phyloP scores from a whole-genome alignment of 257 asterid species.

The Solanum etuberosum region DNA sequence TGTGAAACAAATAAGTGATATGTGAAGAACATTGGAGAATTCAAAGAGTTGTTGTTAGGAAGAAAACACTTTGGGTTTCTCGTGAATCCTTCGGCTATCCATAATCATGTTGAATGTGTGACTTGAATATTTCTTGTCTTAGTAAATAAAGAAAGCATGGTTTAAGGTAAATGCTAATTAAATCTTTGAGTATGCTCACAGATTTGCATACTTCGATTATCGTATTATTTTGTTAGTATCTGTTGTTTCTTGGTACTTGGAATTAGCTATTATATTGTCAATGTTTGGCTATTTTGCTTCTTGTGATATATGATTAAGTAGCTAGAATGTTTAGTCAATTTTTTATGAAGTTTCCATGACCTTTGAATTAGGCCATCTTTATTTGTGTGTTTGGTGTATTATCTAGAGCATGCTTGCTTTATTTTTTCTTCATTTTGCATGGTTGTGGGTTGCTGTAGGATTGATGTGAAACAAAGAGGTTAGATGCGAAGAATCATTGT shows the following conservation, averaged over 20 bases:
- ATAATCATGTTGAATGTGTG: not conserved
- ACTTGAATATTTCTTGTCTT: not conserved
- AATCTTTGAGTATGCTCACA: not conserved
- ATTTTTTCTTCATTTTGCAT: not conserved
- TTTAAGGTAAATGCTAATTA: not conserved
- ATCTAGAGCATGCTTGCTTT: not conserved
- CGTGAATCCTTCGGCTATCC: not conserved
- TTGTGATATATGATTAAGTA: not conserved
- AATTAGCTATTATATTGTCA: not conserved
- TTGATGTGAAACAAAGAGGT: not conserved
- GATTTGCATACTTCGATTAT: not conserved
- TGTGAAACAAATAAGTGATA: not conserved
- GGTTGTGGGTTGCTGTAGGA: not conserved
- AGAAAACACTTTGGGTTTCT: not conserved
- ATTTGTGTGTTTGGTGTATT: not conserved
- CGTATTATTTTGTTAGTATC: not conserved
- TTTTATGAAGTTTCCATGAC: not conserved
- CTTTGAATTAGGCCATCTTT: not conserved
- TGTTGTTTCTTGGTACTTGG: not conserved
- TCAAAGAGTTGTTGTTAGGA: not conserved
- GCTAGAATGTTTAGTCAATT: not conserved
- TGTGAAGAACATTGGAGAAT: not conserved
- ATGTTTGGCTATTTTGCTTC: not conserved
- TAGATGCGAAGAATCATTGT: not conserved
- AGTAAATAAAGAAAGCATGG: not conserved